These are phyloP conservation scores for Ramaria sp. DNA, from an alignment of 768 basidiomycete genomes.

Conservation along the genomic window DNA sequence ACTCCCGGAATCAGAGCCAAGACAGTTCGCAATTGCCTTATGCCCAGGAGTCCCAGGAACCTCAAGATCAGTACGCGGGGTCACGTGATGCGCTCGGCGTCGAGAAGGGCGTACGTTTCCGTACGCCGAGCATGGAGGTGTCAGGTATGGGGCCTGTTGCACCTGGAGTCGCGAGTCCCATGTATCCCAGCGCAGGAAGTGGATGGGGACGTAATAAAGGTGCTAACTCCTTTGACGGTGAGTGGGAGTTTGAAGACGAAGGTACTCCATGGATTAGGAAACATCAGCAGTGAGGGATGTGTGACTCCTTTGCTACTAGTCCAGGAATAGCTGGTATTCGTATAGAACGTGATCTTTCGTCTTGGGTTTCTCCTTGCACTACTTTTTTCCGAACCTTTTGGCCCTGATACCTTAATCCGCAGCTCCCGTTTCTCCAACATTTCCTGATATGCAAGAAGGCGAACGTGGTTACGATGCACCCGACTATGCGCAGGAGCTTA, in stretches of 20 bases:
- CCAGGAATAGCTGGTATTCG: neutral
- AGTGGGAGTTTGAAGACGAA: slow-evolving; percentile 11
- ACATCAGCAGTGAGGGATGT: slow-evolving; percentile 4
- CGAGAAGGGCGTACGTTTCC: slow-evolving; percentile 6
- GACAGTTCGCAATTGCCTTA: slow-evolving; percentile 5
- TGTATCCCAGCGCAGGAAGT: neutral
- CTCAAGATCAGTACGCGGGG: neutral
- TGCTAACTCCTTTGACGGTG: slow-evolving; percentile 4
- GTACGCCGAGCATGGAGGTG: slow-evolving; percentile 8
- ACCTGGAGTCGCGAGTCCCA: slow-evolving; percentile 6
- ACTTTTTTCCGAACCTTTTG: neutral
- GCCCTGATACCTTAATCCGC: neutral
- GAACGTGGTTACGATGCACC: neutral
- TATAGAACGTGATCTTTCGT: neutral
- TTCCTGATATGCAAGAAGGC: neutral
- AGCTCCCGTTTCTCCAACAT: neutral
- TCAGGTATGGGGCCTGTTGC: slow-evolving; percentile 3
- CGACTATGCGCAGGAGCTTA: neutral
- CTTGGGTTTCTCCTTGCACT: neutral
- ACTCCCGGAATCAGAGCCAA: neutral
- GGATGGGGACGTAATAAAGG: neutral
- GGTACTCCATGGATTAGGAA: slow-evolving; percentile 8
- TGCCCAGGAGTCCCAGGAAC: no score
- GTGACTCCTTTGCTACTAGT: neutral
- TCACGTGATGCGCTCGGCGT: neutral